A percentile compares a stretch with the other conserved stretches of the same genome.
These are phyloP conservation scores for Coemansia interrupta DNA, from an alignment of 192 early-diverging fungal genomes.

Conservation along the genomic window DNA sequence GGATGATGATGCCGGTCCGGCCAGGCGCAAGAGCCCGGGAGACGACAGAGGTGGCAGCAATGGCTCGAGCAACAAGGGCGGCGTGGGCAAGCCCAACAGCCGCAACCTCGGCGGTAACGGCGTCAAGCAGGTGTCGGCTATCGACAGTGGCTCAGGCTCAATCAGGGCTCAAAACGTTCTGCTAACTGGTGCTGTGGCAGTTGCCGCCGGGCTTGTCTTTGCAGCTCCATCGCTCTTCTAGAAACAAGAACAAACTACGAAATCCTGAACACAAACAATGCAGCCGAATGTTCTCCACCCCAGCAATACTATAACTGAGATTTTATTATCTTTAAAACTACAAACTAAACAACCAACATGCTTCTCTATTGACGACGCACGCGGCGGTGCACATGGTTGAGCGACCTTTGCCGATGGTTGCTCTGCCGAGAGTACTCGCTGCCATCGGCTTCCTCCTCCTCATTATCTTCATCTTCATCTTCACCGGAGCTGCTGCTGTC, in stretches of 20 bases:
- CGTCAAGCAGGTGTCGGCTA: constrained; percentile 12
- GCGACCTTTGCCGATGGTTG: not conserved
- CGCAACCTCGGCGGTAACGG: constrained; percentile 2
- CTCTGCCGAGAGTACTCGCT: not conserved
- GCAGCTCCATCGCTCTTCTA: not conserved
- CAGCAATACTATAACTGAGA: not conserved
- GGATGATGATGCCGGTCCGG: not conserved
- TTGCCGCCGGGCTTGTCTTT: not conserved
- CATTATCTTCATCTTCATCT: not conserved
- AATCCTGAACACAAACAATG: not conserved
- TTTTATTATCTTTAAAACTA: not conserved
- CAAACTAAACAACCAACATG: not conserved
- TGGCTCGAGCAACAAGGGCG: not conserved
- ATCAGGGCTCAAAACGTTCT: not conserved
- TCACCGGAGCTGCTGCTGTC: not conserved
- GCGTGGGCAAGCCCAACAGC: not conserved
- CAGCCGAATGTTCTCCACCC: constrained; percentile 8
- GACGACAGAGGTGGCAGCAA: not conserved
- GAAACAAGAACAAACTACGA: not conserved
- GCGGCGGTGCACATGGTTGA: constrained; percentile 3
- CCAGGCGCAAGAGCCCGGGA: not conserved
- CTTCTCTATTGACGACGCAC: not conserved
- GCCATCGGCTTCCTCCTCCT: not conserved
- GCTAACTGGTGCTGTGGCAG: not conserved
- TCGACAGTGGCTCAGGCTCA: not conserved